Conservation (phyloP, 2,329 filamentous ascomycete genomes). For the Stemphylium beticola region DNA sequence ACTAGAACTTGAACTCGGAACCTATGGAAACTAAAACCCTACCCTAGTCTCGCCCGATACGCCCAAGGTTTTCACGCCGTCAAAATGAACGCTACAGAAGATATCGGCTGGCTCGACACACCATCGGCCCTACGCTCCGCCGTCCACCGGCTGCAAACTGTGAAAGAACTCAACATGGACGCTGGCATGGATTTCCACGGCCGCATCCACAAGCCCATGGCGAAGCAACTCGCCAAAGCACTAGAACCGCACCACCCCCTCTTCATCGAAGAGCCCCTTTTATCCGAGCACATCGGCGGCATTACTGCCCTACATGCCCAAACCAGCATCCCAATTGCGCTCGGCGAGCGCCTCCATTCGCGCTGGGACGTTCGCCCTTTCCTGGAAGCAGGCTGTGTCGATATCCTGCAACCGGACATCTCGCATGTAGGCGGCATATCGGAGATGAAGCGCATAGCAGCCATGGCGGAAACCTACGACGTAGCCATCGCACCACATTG, state of each 20-base stretch:
- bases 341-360: constrained; percentile 74
- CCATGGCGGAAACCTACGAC: constrained; percentile 76
- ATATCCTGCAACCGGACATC: constrained; percentile 76
- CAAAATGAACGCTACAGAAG: constrained; percentile 83
- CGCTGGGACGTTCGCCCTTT: constrained; percentile 78
- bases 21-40: too few relatives aligned
- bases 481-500: constrained; percentile 76
- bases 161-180: constrained; percentile 73
- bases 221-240: constrained; percentile 72
- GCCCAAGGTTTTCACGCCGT: constrained; percentile 69
- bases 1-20: too few relatives aligned
- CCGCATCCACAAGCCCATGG: constrained; percentile 79
- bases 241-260: constrained; percentile 72
- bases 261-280: constrained; percentile 78
- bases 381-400: constrained; percentile 69
- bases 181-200: constrained; percentile 81
- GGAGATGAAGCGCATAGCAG: constrained; percentile 71
- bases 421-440: constrained; percentile 75
- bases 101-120: constrained; percentile 77
- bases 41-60: constrained; percentile 60
- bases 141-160: constrained; percentile 70
- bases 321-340: constrained; percentile 69
- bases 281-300: constrained; percentile 71
- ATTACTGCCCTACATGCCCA: constrained; percentile 66
- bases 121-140: constrained; percentile 67